Evolutionary conservation across 495 filamentous ascomycete species (phyloP).

Genomic region (Talaromyces adpressus): DNA sequence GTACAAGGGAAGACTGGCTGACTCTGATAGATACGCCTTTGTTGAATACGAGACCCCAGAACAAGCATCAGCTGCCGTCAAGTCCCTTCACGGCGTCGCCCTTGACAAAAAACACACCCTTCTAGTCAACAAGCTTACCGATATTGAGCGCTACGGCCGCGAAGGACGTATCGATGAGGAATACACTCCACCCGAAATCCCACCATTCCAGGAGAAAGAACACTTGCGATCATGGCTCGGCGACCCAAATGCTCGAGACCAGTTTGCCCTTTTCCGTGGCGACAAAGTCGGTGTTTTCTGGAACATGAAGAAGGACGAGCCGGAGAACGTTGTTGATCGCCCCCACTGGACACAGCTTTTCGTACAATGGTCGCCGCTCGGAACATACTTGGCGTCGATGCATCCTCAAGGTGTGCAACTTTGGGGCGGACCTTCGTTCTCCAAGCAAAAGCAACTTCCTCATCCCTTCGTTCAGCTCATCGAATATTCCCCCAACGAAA

Average conservation of each 20-base stretch:
- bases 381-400: constrained; percentile 89
- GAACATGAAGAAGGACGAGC: constrained; percentile 90
- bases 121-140: constrained; percentile 93
- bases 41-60: constrained; percentile 92
- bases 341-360: constrained; percentile 95
- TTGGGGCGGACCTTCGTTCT: constrained; percentile 89
- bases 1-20: background rate
- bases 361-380: constrained; percentile 93
- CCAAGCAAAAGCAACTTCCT: constrained; percentile 81
- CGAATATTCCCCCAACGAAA: constrained; percentile 90
- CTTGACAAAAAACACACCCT: constrained; percentile 96
- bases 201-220: constrained; percentile 82
- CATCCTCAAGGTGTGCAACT: constrained; percentile 93
- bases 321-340: constrained; percentile 84
- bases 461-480: constrained; percentile 93
- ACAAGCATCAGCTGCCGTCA: constrained; percentile 81
- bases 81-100: constrained; percentile 71
- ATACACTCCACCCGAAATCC: constrained; percentile 69
- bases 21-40: constrained; percentile 67
- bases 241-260: constrained; percentile 80
- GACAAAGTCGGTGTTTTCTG: constrained; percentile 92
- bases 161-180: constrained; percentile 90
- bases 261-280: constrained; percentile 84
- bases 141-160: constrained; percentile 91
- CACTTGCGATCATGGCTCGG: constrained; percentile 90